These are phyloP conservation scores for Gossypium arboreum DNA, from an alignment of 345 rosid genomes.

Conservation along the genomic window DNA sequence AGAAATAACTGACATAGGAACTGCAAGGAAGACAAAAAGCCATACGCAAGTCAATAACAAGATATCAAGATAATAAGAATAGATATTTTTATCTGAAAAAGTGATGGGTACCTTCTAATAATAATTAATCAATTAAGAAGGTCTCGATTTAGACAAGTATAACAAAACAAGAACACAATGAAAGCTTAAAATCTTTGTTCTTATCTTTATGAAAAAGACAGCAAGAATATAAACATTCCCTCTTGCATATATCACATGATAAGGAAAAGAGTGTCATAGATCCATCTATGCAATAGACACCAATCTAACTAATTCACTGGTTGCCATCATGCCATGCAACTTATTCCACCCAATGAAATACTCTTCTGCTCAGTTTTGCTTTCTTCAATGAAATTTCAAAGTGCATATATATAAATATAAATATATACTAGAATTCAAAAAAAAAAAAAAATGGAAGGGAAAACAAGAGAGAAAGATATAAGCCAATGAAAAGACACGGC, in stretches of 20 bases:
- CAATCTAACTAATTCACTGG: neutral
- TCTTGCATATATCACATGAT: neutral
- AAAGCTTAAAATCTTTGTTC: neutral
- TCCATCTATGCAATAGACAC: neutral
- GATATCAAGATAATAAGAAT: neutral
- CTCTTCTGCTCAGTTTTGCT: neutral
- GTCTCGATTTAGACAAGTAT: neutral
- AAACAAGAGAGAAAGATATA: neutral
- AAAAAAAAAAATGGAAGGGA: neutral
- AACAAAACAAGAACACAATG: neutral
- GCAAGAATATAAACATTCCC: no score
- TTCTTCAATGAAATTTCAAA: neutral
- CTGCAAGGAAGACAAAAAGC: slow-evolving; percentile 39
- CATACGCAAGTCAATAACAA: neutral
- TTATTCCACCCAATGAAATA: neutral
- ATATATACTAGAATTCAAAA: neutral
- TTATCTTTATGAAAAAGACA: neutral
- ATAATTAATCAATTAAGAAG: neutral
- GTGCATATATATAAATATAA: neutral
- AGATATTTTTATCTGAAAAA: neutral
- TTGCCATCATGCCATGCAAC: neutral
- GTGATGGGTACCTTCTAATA: neutral
- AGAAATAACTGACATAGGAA: slow-evolving; percentile 58
- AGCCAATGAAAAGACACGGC: neutral
- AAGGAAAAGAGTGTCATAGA: neutral